Percentiles rank a stretch among this genome's conserved stretches.
Conservation (phyloP, 2,329 filamentous ascomycete genomes). For the Fusarium nelsonii region DNA sequence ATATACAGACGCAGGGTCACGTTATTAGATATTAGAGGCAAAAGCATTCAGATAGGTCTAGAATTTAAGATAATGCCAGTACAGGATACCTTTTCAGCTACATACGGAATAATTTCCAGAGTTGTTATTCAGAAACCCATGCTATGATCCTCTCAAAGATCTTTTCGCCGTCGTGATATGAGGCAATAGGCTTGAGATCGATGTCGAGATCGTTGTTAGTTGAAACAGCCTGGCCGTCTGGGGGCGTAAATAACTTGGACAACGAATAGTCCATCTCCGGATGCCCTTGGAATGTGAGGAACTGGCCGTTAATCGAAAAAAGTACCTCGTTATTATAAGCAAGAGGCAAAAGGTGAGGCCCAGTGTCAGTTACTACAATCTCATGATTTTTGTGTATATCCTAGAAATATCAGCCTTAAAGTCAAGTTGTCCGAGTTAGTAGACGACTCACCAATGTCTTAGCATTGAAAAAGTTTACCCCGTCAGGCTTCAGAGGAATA, state of each 20-base stretch:
- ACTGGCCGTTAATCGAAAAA: not conserved
- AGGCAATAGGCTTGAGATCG: not conserved
- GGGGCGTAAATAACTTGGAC: not conserved
- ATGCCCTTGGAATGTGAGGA: not conserved
- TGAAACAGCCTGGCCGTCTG: not conserved
- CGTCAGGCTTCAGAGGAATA: not conserved
- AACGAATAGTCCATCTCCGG: not conserved
- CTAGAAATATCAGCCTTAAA: not conserved
- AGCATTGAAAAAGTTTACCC: not conserved
- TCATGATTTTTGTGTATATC: constrained; percentile 9
- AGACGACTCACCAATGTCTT: not conserved
- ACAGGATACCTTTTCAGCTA: too few species aligned
- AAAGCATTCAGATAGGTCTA: too few species aligned
- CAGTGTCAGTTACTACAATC: not conserved
- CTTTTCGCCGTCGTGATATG: not conserved
- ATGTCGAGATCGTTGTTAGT: too few species aligned
- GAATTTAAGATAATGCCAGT: too few species aligned
- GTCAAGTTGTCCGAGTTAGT: accelerated
- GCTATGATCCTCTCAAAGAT: not conserved
- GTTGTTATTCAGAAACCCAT: not conserved
- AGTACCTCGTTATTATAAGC: not conserved
- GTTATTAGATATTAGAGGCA: too few species aligned
- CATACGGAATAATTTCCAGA: too few species aligned
- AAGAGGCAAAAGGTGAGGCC: not conserved
- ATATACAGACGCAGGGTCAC: too few species aligned